Evolutionary conservation across 176 grass and related monocot species (phyloP).

Genomic region (Chloris gayana): DNA sequence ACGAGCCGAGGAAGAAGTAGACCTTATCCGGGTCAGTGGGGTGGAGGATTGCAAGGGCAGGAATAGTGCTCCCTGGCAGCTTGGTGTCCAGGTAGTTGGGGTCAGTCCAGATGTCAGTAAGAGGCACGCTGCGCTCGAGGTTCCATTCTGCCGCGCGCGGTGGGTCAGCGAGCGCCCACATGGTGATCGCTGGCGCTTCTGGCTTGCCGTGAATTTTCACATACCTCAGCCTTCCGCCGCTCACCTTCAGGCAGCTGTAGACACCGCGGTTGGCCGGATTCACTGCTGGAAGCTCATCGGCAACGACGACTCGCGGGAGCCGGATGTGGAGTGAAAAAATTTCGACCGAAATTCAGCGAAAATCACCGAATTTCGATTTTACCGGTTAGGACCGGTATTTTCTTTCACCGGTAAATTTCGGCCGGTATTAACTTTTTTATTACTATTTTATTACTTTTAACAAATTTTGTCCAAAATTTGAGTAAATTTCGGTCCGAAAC

Average conservation of each 20-base stretch:
- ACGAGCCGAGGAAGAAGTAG: neutral
- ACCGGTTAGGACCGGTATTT: too few relatives aligned
- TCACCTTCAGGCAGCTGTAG: neutral
- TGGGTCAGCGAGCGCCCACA: slow-evolving; percentile 7
- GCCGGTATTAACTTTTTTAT: too few relatives aligned
- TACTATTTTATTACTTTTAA: too few relatives aligned
- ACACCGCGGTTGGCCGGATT: neutral
- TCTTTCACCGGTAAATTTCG: too few relatives aligned
- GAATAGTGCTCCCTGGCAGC: neutral
- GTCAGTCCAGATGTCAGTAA: neutral
- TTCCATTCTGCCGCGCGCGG: neutral
- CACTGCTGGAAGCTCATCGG: too few relatives aligned
- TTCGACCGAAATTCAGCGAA: too few relatives aligned
- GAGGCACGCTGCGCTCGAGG: neutral
- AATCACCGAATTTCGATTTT: too few relatives aligned
- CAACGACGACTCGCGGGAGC: neutral
- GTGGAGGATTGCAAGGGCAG: slow-evolving; percentile 2
- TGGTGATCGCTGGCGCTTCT: neutral
- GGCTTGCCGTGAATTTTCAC: neutral
- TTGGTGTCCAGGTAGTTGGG: neutral
- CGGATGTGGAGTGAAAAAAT: too few relatives aligned
- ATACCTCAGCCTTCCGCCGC: slow-evolving; percentile 13
- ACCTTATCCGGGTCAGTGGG: neutral
- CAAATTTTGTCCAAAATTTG: too few relatives aligned
- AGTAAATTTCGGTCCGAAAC: too few relatives aligned